These are phyloP conservation scores for Suillus subluteus DNA, from an alignment of 768 basidiomycete species.

Conservation along the genomic window DNA sequence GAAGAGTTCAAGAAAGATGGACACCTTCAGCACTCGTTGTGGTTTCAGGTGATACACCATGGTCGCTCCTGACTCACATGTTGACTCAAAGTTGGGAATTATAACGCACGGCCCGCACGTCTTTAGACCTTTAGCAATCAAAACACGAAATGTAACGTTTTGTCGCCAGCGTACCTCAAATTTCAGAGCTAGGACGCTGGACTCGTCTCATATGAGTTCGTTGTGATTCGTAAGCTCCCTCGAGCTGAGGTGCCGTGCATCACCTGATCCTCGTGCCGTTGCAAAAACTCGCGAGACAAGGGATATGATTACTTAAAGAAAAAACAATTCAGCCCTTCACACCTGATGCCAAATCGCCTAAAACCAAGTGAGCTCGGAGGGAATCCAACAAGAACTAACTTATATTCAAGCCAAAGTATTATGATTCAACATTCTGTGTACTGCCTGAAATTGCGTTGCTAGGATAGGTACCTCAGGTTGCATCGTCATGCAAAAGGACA, in stretches of 20 bases:
- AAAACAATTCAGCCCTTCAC: not conserved
- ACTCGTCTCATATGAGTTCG: not conserved
- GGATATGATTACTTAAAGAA: not conserved
- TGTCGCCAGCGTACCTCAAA: not conserved
- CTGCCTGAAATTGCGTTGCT: not conserved
- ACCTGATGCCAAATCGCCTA: not conserved
- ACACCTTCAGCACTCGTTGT: not conserved
- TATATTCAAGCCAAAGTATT: not conserved
- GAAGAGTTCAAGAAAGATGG: not conserved
- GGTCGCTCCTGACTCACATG: not conserved
- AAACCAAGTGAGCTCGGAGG: not conserved
- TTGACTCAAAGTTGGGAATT: not conserved
- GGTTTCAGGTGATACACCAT: not conserved
- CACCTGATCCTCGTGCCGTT: not conserved
- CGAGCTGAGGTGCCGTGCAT: not conserved
- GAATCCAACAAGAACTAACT: not conserved
- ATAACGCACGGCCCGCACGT: not conserved
- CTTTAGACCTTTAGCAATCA: no score
- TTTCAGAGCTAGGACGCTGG: not conserved
- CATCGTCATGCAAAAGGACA: constrained; percentile 83
- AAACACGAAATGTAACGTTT: not conserved
- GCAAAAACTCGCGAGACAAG: not conserved
- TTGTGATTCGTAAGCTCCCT: not conserved
- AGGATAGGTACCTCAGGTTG: constrained; percentile 34
- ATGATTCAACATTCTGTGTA: not conserved